Conservation (phyloP, 78 protist genomes). For the Emiliania huxleyi region DNA sequence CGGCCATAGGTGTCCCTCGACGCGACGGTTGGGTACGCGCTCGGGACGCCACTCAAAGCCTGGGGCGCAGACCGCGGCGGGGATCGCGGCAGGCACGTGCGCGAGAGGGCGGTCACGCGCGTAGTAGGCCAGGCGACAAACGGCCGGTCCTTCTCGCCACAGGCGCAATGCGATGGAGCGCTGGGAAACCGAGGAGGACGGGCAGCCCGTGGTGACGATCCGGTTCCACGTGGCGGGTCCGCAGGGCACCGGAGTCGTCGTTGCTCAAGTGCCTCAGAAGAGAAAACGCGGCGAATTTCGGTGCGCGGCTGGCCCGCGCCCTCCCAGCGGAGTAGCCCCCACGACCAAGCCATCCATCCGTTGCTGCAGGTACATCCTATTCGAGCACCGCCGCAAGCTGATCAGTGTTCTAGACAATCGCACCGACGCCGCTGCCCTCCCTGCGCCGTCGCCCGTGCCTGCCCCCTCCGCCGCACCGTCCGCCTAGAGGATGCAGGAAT, state of each 20-base stretch:
- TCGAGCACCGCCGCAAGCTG: background rate
- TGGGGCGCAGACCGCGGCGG: background rate
- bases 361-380: background rate
- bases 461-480: too few relatives aligned
- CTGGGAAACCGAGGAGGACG: background rate
- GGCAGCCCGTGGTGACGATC: background rate
- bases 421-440: too few relatives aligned
- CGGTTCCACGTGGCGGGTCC: constrained; percentile 1
- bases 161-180: constrained; percentile 5
- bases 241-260: background rate
- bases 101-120: too few relatives aligned
- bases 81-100: too few relatives aligned
- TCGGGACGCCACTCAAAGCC: background rate
- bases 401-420: background rate
- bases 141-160: too few relatives aligned
- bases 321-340: background rate
- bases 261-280: background rate
- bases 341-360: background rate
- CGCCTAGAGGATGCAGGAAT: too few relatives aligned
- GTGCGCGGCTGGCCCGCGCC: background rate
- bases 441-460: too few relatives aligned
- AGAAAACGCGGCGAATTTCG: too few relatives aligned
- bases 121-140: too few relatives aligned
- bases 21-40: background rate
- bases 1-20: background rate